Percentiles rank a stretch among this genome's conserved stretches.
These are phyloP conservation scores for Apiotrichum brassicae DNA, from an alignment of 1,284 basidiomycete genomes.

Conservation along the genomic window DNA sequence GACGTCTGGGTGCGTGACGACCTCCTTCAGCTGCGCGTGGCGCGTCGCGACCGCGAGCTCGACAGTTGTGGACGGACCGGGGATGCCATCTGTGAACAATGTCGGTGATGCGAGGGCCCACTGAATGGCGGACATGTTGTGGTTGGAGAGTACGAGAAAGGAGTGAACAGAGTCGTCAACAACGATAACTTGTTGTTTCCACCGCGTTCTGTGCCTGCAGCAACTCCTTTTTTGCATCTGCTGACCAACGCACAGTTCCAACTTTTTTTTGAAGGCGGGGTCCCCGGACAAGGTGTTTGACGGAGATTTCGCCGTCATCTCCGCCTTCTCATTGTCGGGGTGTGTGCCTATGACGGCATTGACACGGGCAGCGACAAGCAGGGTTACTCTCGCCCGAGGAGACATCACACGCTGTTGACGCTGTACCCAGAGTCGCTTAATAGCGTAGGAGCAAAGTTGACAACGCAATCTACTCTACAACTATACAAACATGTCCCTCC, in stretches of 20 bases:
- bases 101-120: slow-evolving; percentile 22
- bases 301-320: neutral
- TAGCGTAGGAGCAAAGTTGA: too few relatives aligned
- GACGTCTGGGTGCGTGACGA: slow-evolving; percentile 33
- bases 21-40: slow-evolving; percentile 40
- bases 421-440: neutral
- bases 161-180: too few relatives aligned
- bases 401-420: too few relatives aligned
- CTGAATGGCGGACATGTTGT: slow-evolving; percentile 22
- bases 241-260: slow-evolving; percentile 7
- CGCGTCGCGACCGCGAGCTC: slow-evolving; percentile 29
- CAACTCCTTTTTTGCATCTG: neutral
- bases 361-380: neutral
- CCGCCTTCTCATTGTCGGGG: neutral
- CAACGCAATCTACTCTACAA: neutral
- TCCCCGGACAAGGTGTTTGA: too few relatives aligned
- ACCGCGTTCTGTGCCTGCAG: neutral
- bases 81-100: neutral
- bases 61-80: slow-evolving; percentile 6
- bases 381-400: too few relatives aligned
- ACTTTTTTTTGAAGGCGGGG: too few relatives aligned
- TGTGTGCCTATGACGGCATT: slow-evolving; percentile 1
- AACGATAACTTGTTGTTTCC: slow-evolving; percentile 1
- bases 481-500: slow-evolving; percentile 27
- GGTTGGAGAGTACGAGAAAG: neutral